Conservation (phyloP, 805 yeast genomes). For the Wickerhamomyces kurtzmanii region DNA sequence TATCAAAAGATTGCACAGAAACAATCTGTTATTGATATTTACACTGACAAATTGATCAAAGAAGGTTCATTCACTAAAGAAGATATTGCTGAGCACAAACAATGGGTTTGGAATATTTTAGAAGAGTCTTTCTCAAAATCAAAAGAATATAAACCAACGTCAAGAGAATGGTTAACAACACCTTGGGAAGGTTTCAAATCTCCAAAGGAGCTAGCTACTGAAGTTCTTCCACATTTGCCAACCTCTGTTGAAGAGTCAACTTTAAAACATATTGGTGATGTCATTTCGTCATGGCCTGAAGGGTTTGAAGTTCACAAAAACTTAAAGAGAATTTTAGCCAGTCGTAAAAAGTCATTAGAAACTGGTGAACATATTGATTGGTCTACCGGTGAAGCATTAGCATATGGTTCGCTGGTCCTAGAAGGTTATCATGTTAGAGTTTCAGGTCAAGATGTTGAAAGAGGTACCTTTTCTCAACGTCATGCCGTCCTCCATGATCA, state of each 20-base stretch:
- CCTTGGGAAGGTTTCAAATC: conserved; percentile 99
- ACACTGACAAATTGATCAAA: conserved; percentile 64
- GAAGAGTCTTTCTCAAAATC: conserved; percentile 86
- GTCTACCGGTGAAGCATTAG: conserved; percentile 99
- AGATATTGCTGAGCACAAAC: conserved; percentile 91
- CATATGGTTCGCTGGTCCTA: conserved; percentile 82
- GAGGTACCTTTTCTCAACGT: conserved; percentile 99
- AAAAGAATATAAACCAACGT: conserved; percentile 81
- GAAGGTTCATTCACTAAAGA: conserved; percentile 87
- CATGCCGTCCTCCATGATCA: conserved; percentile 98
- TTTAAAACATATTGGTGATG: conserved; percentile 70
- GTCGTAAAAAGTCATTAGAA: conserved; percentile 80
- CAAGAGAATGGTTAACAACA: conserved; percentile 96
- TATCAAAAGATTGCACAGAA: conserved; percentile 84
- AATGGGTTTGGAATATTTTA: conserved; percentile 94
- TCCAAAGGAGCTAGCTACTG: conserved; percentile 93
- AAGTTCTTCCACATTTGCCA: conserved; percentile 91
- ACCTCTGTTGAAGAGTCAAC: conserved; percentile 72
- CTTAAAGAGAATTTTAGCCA: conserved; percentile 85
- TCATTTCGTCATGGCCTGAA: conserved; percentile 77
- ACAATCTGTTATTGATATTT: conserved; percentile 80
- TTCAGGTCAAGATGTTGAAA: conserved; percentile 99
- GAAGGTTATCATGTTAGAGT: conserved; percentile 97
- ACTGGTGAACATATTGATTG: conserved; percentile 94
- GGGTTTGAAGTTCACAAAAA: conserved; percentile 88